Evolutionary conservation across 2,329 filamentous ascomycete genomes (phyloP), one percentile per base, ranked within the genome.

Genomic region (Pseudogymnoascus sp.): DNA sequence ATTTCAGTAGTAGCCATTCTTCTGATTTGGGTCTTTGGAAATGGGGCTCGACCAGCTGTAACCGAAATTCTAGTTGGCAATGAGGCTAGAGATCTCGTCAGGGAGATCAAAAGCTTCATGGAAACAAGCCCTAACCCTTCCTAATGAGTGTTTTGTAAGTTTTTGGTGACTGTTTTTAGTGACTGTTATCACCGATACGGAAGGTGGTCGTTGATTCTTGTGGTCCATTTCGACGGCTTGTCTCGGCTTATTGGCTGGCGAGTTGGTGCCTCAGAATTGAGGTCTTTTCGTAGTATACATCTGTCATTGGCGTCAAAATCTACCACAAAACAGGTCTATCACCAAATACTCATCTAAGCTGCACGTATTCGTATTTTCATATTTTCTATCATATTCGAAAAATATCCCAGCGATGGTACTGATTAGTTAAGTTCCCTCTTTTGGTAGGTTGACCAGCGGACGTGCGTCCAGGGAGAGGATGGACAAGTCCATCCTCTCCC

Each of bases 71-170:
- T 38, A 31, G 31, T 21, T 4, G 58, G 58, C 35, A 60, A 18
- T 60, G 58, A 60, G 14, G 58, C 38, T 23, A 60, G 35, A 25
- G 58, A 60, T 60, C 58, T 60, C 35, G 33, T 25, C 33, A 60
- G 16, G 5, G 58, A 60, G 18, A 60, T 28, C 58, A 40, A 40
- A 60, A 60, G 38, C 58, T 60, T 60, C 58, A 60, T 60, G 16
- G 58, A 28, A 41, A 55, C 12, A 21, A 55, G 49, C 16, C 28
- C 49, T 55, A 55, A 35, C 28, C n/a, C 49, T 55, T 55, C 23
- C 28, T 7, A 18, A 21, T 35, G 49, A 55, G 5, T 33, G 8
- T 12, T 35, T 33, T 55, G n/a, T 1, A 18, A 33, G 28, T 35
- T 55, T 55, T 33, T 11, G 28, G 28, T 55, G 49, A 31, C 49